Percentiles rank a stretch among this genome's conserved stretches.
Conservation (phyloP, 2,329 filamentous ascomycete genomes). For the Penicillium decumbens region DNA sequence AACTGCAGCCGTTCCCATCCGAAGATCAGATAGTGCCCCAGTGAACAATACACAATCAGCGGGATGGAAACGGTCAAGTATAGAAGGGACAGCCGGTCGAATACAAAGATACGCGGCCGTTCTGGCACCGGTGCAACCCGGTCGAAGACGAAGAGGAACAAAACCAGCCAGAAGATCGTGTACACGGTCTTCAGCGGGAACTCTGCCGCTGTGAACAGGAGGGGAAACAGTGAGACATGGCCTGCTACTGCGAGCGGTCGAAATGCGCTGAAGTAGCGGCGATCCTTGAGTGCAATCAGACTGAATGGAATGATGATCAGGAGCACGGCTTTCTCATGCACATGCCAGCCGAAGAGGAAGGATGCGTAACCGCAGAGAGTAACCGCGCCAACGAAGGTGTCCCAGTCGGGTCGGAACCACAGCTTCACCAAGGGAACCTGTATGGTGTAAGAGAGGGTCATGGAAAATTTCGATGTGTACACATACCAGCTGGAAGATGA, state of each 20-base stretch:
- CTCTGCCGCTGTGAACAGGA: conserved; percentile 86
- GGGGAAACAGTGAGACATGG: conserved; percentile 89
- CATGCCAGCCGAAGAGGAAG: conserved; percentile 97
- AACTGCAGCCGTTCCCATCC: conserved; percentile 73
- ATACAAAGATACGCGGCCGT: conserved; percentile 75
- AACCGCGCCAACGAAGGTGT: conserved; percentile 80
- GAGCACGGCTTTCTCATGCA: conserved; percentile 94
- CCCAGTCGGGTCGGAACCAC: conserved; percentile 75
- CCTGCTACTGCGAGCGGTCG: conserved; percentile 86
- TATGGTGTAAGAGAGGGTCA: conserved; percentile 13
- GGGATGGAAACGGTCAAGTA: conserved; percentile 90
- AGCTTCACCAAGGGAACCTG: conserved; percentile 73
- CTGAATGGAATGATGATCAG: conserved; percentile 94
- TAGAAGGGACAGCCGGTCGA: conserved; percentile 83
- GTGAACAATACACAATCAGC: conserved; percentile 79
- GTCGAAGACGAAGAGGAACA: conserved; percentile 84
- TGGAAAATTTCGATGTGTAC: background rate
- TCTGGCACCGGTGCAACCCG: conserved; percentile 77
- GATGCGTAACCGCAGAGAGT: conserved; percentile 94
- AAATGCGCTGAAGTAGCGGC: conserved; percentile 87
- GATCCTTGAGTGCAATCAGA: conserved; percentile 81
- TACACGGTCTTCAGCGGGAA: conserved; percentile 93
- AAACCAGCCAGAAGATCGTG: conserved; percentile 83
- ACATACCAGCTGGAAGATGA: conserved; percentile 69
- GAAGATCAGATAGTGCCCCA: conserved; percentile 79